A percentile compares a stretch with the other conserved stretches of the same genome.
phyloP scores from a whole-genome alignment of 305 asterid species.

The Fraxinus xanthoxyloides region DNA sequence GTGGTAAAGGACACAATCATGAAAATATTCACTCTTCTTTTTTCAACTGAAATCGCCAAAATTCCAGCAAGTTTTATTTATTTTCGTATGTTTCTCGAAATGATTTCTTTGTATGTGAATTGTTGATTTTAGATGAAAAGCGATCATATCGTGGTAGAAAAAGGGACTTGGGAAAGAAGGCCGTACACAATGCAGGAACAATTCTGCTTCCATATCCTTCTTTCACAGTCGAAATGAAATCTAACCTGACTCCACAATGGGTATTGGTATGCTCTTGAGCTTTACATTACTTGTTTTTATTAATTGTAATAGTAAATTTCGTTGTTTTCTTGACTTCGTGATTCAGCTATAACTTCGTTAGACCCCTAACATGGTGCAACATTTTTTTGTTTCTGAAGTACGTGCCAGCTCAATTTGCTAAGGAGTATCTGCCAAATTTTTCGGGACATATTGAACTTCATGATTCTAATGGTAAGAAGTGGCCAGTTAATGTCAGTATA shows the following conservation, averaged over 20 bases:
- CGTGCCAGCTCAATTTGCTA: slow-evolving; percentile 13
- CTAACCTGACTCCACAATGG: not conserved
- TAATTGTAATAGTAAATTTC: not conserved
- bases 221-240: slow-evolving; percentile 11
- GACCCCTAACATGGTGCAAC: not conserved
- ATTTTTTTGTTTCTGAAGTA: slow-evolving; percentile 5
- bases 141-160: not conserved
- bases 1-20: not conserved
- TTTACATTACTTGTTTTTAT: not conserved
- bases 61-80: not conserved
- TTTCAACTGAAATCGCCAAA: not conserved
- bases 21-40: not conserved
- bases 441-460: slow-evolving; percentile 8
- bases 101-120: not conserved
- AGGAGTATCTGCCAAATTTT: not conserved
- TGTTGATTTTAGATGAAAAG: not conserved
- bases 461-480: slow-evolving; percentile 19
- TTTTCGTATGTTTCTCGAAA: not conserved
- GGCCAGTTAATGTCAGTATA: not conserved
- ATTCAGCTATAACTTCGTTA: not conserved
- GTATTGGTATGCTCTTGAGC: slow-evolving; percentile 21
- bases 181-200: not conserved
- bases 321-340: not conserved
- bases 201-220: slow-evolving; percentile 12
- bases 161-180: not conserved